Base-by-base conservation (phyloP, 352 stramenopile species). In the Globisporangium spiculum region DNA sequence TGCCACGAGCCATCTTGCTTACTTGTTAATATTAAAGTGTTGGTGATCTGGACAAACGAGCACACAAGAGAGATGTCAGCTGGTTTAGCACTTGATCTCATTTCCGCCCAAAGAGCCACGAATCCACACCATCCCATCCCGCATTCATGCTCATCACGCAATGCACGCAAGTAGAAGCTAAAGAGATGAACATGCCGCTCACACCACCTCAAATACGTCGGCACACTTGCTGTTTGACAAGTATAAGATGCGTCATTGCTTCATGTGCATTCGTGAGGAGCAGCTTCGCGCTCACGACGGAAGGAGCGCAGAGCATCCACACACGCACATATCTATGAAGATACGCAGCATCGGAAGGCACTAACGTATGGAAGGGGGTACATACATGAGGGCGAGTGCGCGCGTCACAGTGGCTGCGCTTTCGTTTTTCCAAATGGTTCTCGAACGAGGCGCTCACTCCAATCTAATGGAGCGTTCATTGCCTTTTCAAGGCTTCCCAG, bases 1-100 rank as follows among this genome's bases (percentile, higher is more conserved):
- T 92, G n/a, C 86, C 86, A 69, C 86, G 86, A 44, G 83, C 86
- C 86, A 94, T 93, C 41, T 32, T 46, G 55, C 4, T 48, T n/a
- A 46, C 54, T 60, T 32, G 18, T 20, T 12, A 38, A 12, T 22
- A 38, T 24, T 0, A 41, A 27, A 20, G 18, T 9, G 8, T 30
- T 44, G 41, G 16, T 20, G 41, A n/a, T 50, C 55, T 61, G 30
- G 4, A 46, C 3, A 38, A 20, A 12, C 32, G 32, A 36, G 24
- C 1, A 55, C 36, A 41, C 48, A 44, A 56, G 22, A 54, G 9
- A n/a, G 2, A 52, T 27, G 50, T 44, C 26, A 48, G 10, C 18
- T 24, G 30, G 8, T 58, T 41, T 26, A 27, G 4, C 34, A 44
- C 9, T 38, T n/a, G 10, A 20, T 27, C 63, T 7, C n/a, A 55